Percentiles rank a stretch among this genome's conserved stretches.
Evolutionary conservation across 1,284 basidiomycete species (phyloP).

Genomic region (Ustilago curta): DNA sequence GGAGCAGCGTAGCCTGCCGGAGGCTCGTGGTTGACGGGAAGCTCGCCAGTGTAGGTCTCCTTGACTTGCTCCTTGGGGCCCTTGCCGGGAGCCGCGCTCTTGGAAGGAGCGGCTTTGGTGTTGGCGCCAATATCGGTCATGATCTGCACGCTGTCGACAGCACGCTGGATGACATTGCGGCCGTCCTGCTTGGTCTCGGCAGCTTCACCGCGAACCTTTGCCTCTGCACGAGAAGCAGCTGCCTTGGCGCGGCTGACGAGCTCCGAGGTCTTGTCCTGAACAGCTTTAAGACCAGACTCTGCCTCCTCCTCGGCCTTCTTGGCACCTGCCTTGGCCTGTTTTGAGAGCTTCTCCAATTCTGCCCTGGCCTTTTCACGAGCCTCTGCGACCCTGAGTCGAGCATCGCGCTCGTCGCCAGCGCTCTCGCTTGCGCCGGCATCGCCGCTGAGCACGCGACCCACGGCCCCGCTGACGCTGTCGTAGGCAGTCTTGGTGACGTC

Average conservation of each 20-base stretch:
- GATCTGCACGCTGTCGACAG: slow-evolving; percentile 49
- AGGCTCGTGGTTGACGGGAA: slow-evolving; percentile 60
- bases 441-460: slow-evolving; percentile 50
- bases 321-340: slow-evolving; percentile 64
- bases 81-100: slow-evolving; percentile 69
- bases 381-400: slow-evolving; percentile 45
- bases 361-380: slow-evolving; percentile 52
- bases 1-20: slow-evolving; percentile 55
- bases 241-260: slow-evolving; percentile 57
- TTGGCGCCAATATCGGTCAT: slow-evolving; percentile 58
- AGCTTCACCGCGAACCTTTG: slow-evolving; percentile 57
- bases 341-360: slow-evolving; percentile 39
- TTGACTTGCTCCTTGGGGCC: slow-evolving; percentile 47
- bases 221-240: slow-evolving; percentile 73
- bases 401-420: slow-evolving; percentile 49
- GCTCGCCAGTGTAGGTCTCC: slow-evolving; percentile 48
- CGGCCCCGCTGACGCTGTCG: slow-evolving; percentile 61
- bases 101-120: slow-evolving; percentile 65
- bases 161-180: slow-evolving; percentile 65
- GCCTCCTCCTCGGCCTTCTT: slow-evolving; percentile 68
- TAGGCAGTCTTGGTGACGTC: slow-evolving; percentile 72
- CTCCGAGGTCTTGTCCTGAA: slow-evolving; percentile 51
- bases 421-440: slow-evolving; percentile 51
- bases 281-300: slow-evolving; percentile 44
- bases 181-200: slow-evolving; percentile 33